Evolutionary conservation across 495 filamentous ascomycete species (phyloP), one percentile per base, ranked within the genome.

Genomic region (Hypoxylon intermedium): DNA sequence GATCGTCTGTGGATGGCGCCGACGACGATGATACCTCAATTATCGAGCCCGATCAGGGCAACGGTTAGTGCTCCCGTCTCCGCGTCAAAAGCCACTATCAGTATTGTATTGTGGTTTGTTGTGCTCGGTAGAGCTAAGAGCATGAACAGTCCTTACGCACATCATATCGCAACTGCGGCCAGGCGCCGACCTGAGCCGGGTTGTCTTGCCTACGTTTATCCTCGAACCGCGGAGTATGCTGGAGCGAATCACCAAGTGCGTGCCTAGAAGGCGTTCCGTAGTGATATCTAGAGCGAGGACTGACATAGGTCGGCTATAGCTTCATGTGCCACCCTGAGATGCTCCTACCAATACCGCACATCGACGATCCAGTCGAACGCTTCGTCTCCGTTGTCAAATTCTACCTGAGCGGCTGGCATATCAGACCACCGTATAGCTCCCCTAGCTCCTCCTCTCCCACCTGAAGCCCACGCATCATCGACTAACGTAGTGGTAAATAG

Each of bases 291-390:
- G 33, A 60, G 28, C 19, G 45, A 62, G 21, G 20, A 52, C 72
- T 75, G 48, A 72, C 65, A 18, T 26, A 65, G 33, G 53, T 47
- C n/a, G 20, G 30, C 9, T 41, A 47, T 70, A 97, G 93, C 79
- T 99, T 99, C 81, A 99, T 99, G 94, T 93, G 94, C 64, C 95
- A 98, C 74, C 95, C 94, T 40, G 94, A 99, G 74, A 94, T 89
- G 60, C 86, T 99, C 20, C 84, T 98, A 1, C 89, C 90, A 16
- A 93, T 97, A 78, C 79, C 92, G 13, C 78, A 83, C 26, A 89
- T 96, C 57, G 90, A 98, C 23, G 95, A 99, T 70, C 95, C 95
- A 2, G 80, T 93, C 34, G 77, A 93, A 65, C 84, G 94, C 67
- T 99, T 99, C 70, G 85, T 99, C 4, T 87, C 91, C 0, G 94